Conservation (phyloP, 2,329 filamentous ascomycete genomes). For the Fusarium beomiforme region DNA sequence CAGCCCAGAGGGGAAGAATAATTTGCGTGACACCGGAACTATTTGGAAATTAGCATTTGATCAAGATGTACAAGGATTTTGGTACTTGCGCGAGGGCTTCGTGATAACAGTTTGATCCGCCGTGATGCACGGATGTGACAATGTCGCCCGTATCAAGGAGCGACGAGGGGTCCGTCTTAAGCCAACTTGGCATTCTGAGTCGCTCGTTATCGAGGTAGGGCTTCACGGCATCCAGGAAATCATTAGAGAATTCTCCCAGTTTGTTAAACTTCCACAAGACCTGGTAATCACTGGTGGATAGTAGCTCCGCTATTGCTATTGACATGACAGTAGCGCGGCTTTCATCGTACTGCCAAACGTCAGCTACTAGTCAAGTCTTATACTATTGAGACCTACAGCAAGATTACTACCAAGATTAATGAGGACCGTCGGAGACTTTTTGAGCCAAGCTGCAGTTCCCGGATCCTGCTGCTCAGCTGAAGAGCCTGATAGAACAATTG, state of each 20-base stretch:
- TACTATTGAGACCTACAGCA: not conserved
- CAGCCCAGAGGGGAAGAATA: conserved; percentile 57
- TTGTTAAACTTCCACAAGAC: conserved; percentile 47
- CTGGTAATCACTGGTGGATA: conserved; percentile 33
- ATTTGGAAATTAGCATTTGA: no score
- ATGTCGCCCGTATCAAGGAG: conserved; percentile 47
- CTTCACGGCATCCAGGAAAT: conserved; percentile 13
- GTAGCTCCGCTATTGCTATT: not conserved
- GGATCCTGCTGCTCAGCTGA: conserved; percentile 53
- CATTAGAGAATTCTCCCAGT: conserved; percentile 1
- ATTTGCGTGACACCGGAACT: conserved; percentile 57
- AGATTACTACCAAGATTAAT: conserved; percentile 58
- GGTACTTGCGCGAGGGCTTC: conserved; percentile 30
- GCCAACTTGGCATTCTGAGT: conserved; percentile 40
- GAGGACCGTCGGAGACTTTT: conserved; percentile 54
- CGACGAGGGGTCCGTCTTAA: conserved; percentile 44
- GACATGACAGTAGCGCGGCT: not conserved
- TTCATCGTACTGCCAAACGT: not conserved
- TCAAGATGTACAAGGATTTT: no score
- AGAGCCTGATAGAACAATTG: conserved; percentile 54
- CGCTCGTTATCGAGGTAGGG: conserved; percentile 22
- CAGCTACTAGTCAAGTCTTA: fast-evolving
- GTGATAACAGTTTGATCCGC: conserved; percentile 33
- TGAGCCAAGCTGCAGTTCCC: conserved; percentile 55
- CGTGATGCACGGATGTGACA: conserved; percentile 30